Evolutionary conservation across 208 protist genomes (phyloP), one percentile per base, ranked within the genome.

Genomic region (Leishmania major): DNA sequence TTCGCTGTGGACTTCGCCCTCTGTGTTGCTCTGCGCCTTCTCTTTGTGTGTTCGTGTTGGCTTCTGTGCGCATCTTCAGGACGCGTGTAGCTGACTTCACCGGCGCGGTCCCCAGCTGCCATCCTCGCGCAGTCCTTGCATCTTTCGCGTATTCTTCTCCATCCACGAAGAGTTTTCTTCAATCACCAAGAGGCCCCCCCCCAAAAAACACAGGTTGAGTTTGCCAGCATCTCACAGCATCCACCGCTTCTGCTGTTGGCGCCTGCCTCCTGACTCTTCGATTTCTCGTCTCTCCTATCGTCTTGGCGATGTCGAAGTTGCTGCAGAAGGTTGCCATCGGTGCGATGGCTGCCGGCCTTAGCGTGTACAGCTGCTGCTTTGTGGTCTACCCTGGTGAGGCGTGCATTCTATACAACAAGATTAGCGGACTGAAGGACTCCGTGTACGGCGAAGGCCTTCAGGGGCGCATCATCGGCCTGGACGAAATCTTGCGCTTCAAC

Each of bases 401-500:
- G 57, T 95, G 93, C 75, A 95, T 98, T 78, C 80, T 98, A 28
- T 98, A 98, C 85, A 97, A 98, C 86, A 96, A 96, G 77, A 91
- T 98, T 43, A 92, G 79, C 53, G 96, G 96, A 11, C 87, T 98
- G 22, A 96, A 96, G 88, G 88, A 92, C 72, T 90, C 94, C 22
- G 95, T 98, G 31, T 98, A 98, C 82, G 86, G 87, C n/a, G 96
- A 98, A 83, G 96, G 96, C 17, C 81, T 98, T 49, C 96, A 98
- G 77, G 91, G 75, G 51, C 92, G 94, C 47, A 93, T 99, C 74
- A 89, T 99, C 2, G 98, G 94, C 81, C 78, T 99, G 28, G 97
- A 99, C 74, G 95, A 97, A 60, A 97, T 99, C 45, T 96, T 99
- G 86, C 92, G 99, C 64, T 99, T 99, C 89, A 98, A 99, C 90